Base-by-base conservation (phyloP, 768 basidiomycete species). In the Hygrophorus pudorinus region DNA sequence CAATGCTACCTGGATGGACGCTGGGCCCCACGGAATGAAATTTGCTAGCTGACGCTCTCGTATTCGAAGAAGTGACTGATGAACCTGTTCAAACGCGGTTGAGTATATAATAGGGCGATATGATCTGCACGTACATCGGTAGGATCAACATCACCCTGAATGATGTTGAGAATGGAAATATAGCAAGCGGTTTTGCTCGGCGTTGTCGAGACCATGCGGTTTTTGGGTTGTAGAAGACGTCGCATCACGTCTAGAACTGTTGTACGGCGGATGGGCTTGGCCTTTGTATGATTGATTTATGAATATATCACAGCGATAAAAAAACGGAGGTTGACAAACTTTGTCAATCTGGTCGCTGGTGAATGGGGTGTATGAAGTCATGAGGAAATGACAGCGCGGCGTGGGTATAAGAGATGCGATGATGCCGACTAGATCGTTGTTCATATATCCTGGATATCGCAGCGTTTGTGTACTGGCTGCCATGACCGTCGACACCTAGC, bases 1-100 rank as follows among this genome's bases (percentile, higher is more conserved):
- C 48, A 97, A 66, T 4, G 96, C 94, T 5, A 99, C 94, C 64
- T 99, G 96, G 54, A 96, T 94, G 29, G 91, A 93, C 4, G 93
- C 93, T 0, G 96, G 96, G 10, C 96, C 96, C 96, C 96, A 99
- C 5, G 96, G 96, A 50, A 99, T 97, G 61, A 99, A 98, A 58
- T 88, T 93, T 12, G 96, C 96, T 18, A 98, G 72, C 55, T 96
- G 89, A 20, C 96, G 79, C 64, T 99, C 96, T 33, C 96, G 83
- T 54, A 99, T 98, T 8, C 96, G 83, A 18, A 99, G 75, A 16
- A 99, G 71, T 7, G 92, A 94, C 78, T 98, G 94, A 58, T 99
- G 96, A 8, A 96, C 89, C 92, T 96, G 31, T 5, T 14, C 31
- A 31, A 21, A 21, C 7, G 17, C 32, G 21, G 17, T 18, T 17